Percentiles rank a stretch among this genome's conserved stretches.
Conservation (phyloP, 1,284 basidiomycete species). For the Pascua sp. region DNA sequence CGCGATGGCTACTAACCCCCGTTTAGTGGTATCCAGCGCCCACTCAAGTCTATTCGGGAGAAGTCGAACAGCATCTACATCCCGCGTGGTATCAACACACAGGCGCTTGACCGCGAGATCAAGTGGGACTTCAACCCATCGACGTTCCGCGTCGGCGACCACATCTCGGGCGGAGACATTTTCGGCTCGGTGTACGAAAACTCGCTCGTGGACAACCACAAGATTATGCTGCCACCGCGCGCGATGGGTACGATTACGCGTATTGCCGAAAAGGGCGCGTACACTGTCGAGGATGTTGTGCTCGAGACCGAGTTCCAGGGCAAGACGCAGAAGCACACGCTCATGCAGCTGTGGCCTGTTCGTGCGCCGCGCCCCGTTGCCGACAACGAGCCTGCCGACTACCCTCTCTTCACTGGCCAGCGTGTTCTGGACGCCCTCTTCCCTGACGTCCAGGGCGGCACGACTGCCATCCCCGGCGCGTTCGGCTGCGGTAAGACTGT, state of each 20-base stretch:
- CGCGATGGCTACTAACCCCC: background rate
- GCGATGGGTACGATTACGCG: conserved; percentile 92
- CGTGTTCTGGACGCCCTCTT: conserved; percentile 96
- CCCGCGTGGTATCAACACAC: conserved; percentile 95
- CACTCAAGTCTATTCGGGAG: conserved; percentile 87
- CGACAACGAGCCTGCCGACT: conserved; percentile 90
- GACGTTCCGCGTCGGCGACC: conserved; percentile 84
- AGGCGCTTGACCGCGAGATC: conserved; percentile 81
- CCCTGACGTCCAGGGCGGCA: conserved; percentile 98
- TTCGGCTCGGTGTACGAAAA: conserved; percentile 97
- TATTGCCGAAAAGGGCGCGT: conserved; percentile 92
- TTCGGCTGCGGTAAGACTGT: conserved; percentile 99
- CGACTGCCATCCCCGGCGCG: conserved; percentile 97
- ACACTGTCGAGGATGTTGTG: conserved; percentile 90
- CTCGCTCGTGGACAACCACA: conserved; percentile 92
- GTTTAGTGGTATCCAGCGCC: conserved; percentile 79
- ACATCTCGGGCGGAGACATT: conserved; percentile 94
- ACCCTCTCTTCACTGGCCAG: conserved; percentile 92
- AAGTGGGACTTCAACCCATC: conserved; percentile 97
- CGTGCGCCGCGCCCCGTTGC: conserved; percentile 92
- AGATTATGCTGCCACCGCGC: conserved; percentile 91
- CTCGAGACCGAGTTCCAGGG: conserved; percentile 98
- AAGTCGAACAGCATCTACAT: conserved; percentile 98
- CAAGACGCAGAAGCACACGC: conserved; percentile 85
- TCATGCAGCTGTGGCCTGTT: conserved; percentile 99